A percentile compares a stretch with the other conserved stretches of the same genome.
Conservation (phyloP, 495 filamentous ascomycete genomes). For the Pseudomonodictys pantanalensis region DNA sequence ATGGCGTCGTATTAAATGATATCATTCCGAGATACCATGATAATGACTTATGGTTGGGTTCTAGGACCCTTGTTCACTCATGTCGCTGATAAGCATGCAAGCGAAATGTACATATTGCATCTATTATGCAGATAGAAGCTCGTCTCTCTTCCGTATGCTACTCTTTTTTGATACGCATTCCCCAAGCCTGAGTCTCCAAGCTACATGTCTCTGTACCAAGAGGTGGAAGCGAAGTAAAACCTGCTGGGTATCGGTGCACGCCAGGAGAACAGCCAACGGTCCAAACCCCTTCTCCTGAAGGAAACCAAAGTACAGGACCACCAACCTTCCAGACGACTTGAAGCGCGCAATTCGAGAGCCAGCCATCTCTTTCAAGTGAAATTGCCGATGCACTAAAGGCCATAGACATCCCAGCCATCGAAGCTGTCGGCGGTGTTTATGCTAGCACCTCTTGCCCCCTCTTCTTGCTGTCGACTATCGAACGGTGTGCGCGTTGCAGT, state of each 20-base stretch:
- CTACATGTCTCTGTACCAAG: background rate
- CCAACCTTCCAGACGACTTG: background rate
- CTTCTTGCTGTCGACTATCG: background rate
- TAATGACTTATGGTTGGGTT: no score
- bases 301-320: background rate
- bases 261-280: background rate
- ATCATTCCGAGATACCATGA: no score
- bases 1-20: no score
- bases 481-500: slow-evolving; percentile 32
- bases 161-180: slow-evolving; percentile 19
- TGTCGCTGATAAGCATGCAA: no score
- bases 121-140: no score
- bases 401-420: slow-evolving; percentile 35
- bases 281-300: background rate
- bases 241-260: background rate
- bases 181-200: slow-evolving; percentile 4
- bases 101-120: background rate
- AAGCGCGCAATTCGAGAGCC: background rate
- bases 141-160: no score
- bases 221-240: background rate
- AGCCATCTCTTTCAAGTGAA: no score
- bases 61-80: no score
- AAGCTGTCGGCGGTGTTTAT: slow-evolving; percentile 11
- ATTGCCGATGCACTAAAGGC: slow-evolving; percentile 17
- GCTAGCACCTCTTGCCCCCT: slow-evolving; percentile 1